Evolutionary conservation across 2,329 filamentous ascomycete species (phyloP).

Genomic region (Monosporascus ibericus): DNA sequence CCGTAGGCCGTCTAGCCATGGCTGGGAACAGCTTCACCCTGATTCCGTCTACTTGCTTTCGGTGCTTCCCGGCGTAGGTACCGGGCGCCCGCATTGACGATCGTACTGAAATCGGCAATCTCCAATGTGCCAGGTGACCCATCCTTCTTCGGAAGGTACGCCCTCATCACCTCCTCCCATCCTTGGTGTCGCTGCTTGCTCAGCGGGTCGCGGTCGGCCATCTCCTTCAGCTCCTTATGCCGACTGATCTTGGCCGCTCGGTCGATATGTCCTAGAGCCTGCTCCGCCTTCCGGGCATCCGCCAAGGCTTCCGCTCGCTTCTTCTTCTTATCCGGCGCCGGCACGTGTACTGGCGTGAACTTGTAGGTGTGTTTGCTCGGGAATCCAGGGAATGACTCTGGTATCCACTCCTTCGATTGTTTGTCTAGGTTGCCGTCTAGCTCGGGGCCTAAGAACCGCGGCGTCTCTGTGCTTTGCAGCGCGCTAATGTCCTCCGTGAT

Average conservation of each 20-base stretch:
- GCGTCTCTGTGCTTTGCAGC: slow-evolving; percentile 27
- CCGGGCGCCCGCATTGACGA: slow-evolving; percentile 52
- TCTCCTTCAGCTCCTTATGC: slow-evolving; percentile 55
- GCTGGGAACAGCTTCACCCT: slow-evolving; percentile 3
- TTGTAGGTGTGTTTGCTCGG: slow-evolving; percentile 60
- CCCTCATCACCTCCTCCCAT: slow-evolving; percentile 57
- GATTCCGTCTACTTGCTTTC: slow-evolving; percentile 36
- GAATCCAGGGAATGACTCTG: slow-evolving; percentile 52
- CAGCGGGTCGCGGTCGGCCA: slow-evolving; percentile 45
- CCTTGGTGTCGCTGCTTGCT: slow-evolving; percentile 51
- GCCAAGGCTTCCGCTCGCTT: slow-evolving; percentile 54
- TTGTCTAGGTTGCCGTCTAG: slow-evolving; percentile 55
- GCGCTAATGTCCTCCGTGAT: slow-evolving; percentile 33
- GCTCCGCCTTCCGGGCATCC: slow-evolving; percentile 56
- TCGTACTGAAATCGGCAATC: slow-evolving; percentile 58
- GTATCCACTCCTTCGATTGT: slow-evolving; percentile 49
- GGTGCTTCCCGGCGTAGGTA: slow-evolving; percentile 50
- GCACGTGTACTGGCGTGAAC: slow-evolving; percentile 42
- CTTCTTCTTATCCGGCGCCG: slow-evolving; percentile 43
- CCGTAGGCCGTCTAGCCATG: background rate
- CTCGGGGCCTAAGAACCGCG: slow-evolving; percentile 45
- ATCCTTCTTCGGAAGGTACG: slow-evolving; percentile 38
- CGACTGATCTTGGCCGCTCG: slow-evolving; percentile 58
- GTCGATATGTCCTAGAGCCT: slow-evolving; percentile 53
- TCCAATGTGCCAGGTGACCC: slow-evolving; percentile 32